A percentile compares a stretch with the other conserved stretches of the same genome.
These are phyloP conservation scores for Globisporangium nagaii DNA, from an alignment of 352 stramenopile genomes.

Conservation along the genomic window DNA sequence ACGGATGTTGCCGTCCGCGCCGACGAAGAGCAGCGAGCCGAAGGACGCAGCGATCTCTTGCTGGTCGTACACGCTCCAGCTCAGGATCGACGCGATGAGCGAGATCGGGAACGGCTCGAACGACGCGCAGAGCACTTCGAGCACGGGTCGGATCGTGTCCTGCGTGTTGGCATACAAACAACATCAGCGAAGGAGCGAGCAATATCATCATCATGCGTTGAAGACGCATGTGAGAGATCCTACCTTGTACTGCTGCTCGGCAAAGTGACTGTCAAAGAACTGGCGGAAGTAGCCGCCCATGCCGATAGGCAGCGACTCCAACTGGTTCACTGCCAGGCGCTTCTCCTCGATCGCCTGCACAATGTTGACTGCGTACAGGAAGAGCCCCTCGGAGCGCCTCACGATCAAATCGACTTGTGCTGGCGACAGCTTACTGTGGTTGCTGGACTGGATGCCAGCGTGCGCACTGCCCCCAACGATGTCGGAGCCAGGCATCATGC, in stretches of 20 bases:
- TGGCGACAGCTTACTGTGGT: conserved; percentile 11
- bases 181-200: too few relatives aligned
- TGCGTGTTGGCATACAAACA: not conserved
- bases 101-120: conserved; percentile 50
- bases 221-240: too few relatives aligned
- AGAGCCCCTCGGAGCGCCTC: conserved; percentile 53
- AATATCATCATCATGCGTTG: too few relatives aligned
- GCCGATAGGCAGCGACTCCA: conserved; percentile 50
- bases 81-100: conserved; percentile 42
- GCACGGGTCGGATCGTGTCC: conserved; percentile 46
- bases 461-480: not conserved
- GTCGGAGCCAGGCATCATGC: not conserved
- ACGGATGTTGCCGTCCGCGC: conserved; percentile 34
- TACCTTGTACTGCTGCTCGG: conserved; percentile 43
- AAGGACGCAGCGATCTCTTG: conserved; percentile 45
- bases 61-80: conserved; percentile 55
- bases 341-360: conserved; percentile 55
- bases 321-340: conserved; percentile 37
- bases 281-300: conserved; percentile 65
- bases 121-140: conserved; percentile 64
- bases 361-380: conserved; percentile 74
- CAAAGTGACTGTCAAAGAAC: conserved; percentile 70
- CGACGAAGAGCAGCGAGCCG: conserved; percentile 53
- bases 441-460: not conserved
- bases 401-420: conserved; percentile 46